Evolutionary conservation across 805 yeast genomes (phyloP), one percentile per base, ranked within the genome.

Genomic region (Spathaspora girioi): DNA sequence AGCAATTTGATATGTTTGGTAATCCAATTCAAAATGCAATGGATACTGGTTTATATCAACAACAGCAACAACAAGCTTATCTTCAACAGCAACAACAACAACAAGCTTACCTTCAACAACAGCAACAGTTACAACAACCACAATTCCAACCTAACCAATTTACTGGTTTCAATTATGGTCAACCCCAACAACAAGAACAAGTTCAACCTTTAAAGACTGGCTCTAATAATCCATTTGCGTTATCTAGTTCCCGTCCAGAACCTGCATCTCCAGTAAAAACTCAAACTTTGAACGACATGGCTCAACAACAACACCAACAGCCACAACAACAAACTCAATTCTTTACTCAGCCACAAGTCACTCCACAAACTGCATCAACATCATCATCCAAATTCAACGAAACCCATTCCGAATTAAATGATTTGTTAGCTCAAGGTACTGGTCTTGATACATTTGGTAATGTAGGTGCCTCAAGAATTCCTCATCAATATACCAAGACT

Each of bases 371-470:
- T 14, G 31, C 43, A n/a, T 15, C n/a, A 19, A 20, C 46, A 1
- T 38, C 46, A 19, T 61, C 70, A 4, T 72, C 78, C 12, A 66
- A 65, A 54, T 71, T 59, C 56, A 68, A 70, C 54, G 77, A 73
- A 47, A 81, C 77, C 75, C 90, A 55, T 51, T 56, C 69, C 12
- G 92, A 88, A 54, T 79, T 93, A 63, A 91, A 91, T 71, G 79
- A 80, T 49, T 75, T 92, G 50, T 74, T 93, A 56, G 89, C 94
- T 11, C 81, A 83, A 43, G 97, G 97, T 27, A 89, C 96, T 0
- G 97, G 97, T 31, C 76, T 90, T 51, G 99, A 92, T 71, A 92
- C 97, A 0, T 94, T 89, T 67, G 96, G 96, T 65, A 90, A 89
- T 68, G 83, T 87, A 15, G 96, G 96, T 50, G 85, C 82, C 18